Evolutionary conservation across 441 rosid species (phyloP), one percentile per base, ranked within the genome.

Genomic region (Syzygium syzygioides): DNA sequence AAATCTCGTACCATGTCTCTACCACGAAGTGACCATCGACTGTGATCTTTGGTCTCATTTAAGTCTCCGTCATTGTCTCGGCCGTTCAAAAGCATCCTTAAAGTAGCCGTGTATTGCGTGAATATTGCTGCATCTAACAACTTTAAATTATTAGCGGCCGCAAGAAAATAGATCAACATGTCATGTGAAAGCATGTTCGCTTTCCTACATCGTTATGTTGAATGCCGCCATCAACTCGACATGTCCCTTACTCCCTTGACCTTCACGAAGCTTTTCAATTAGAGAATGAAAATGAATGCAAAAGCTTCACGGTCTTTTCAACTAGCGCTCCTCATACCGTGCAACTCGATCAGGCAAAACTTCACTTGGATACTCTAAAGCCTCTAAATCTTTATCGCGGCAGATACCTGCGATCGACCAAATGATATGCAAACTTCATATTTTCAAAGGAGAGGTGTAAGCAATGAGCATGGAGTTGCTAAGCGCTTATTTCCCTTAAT

Each of bases 151-250:
- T 66, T 66, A 66, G 19, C 17, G 76, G 76, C 76, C 76, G 19
- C 76, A 66, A 66, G 76, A 30, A 66, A 66, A 66, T 66, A 25
- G 5, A 66, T 66, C 76, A 66, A 66, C 41, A 17, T 66, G 41
- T 66, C 76, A 66, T 30, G 76, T 32, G 90, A 92, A 92, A 91
- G 92, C 87, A 91, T 90, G 90, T 90, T 90, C 85, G 90, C 91
- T 92, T 91, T 93, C 55, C n/a, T 86, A 84, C 52, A 23, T 23
- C 25, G 83, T 76, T 76, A 23, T 18, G 80, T 34, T 12, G 50
- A 71, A 34, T 1, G 50, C 52, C 50, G 83, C 41, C 25, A 41
- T 41, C 53, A 18, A 76, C 83, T 76, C 53, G 52, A 41, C 83
- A 12, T 76, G 83, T 41, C 83, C 83, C 83, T 41, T 23, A 41